Base-by-base conservation (phyloP, 1,284 basidiomycete species). In the Sphaerobolus stellatus region DNA sequence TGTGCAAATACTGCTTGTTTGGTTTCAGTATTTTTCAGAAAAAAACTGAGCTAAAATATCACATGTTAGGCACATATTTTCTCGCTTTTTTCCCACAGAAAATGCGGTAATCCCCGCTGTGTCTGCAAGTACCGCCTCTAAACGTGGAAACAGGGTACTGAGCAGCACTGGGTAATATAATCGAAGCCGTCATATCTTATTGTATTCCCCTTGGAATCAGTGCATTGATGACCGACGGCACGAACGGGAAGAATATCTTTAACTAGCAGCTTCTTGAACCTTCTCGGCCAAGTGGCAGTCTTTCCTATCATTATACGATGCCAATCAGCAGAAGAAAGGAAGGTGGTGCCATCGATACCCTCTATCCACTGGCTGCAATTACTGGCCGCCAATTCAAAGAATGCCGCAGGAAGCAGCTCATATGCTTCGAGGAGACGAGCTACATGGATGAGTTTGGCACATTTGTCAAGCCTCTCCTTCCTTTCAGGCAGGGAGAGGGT, bases 321-420 rank as follows among this genome's bases (percentile, higher is more conserved):
- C 36, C 3, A 38, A 22, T 38, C 36, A 11, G 18, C 24, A 1
- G 16, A 29, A 11, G 14, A 13, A 44, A 25, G 25, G 5, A 43
- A n/a, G n/a, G 40, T 27, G 2, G 36, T 22, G 22, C 36, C 36
- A 22, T 38, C 36, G n/a, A 29, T 24, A 30, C n/a, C 36, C 16
- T 11, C 29, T n/a, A n/a, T n/a, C 38, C 36, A 52, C 5, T 27
- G 25, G 22, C 11, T 20, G n/a, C 36, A 38, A 38, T 38, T 22
- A 18, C 13, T n/a, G 3, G 9, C 24, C 8, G 20, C 3, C 20
- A 25, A 43, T 44, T 52, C 50, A 22, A 38, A 44, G 29, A 52
- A 52, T 6, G 50, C 50, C 7, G 50, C 20, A 22, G 50, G 50
- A 28, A 52, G 50, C 13, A 52, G 28, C 14, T 44, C 50, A 18